These are phyloP conservation scores for Sporothrix dimorphospora DNA, from an alignment of 2,329 filamentous ascomycete species.

Conservation along the genomic window DNA sequence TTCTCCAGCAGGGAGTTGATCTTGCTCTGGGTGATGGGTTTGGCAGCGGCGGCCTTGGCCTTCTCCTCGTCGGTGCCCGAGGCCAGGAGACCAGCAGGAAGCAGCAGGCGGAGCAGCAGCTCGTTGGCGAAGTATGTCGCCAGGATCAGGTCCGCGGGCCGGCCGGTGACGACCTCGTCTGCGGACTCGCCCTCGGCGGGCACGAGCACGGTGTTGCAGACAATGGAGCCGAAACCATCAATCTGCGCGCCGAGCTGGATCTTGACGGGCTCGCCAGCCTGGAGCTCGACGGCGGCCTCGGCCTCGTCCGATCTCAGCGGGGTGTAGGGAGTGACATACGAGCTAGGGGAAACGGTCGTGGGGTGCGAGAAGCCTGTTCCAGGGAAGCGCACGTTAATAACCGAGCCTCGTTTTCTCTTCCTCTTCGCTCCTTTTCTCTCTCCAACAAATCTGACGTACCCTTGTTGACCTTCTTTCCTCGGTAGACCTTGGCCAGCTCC, in stretches of 20 bases:
- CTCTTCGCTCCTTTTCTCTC: background rate
- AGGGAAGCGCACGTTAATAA: background rate
- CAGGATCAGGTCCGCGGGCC: conserved; percentile 82
- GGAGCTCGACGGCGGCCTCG: conserved; percentile 78
- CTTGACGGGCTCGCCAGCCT: conserved; percentile 88
- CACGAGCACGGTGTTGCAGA: conserved; percentile 89
- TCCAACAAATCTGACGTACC: conserved; percentile 51
- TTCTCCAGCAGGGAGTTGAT: conserved; percentile 90
- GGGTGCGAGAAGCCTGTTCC: conserved; percentile 83
- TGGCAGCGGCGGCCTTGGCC: conserved; percentile 82
- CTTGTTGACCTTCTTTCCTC: conserved; percentile 96
- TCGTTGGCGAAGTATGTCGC: conserved; percentile 97
- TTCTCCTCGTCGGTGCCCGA: conserved; percentile 91
- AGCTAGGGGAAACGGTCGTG: conserved; percentile 90
- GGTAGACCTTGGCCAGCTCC: conserved; percentile 93
- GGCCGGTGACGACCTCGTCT: conserved; percentile 69
- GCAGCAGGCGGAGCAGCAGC: conserved; percentile 84
- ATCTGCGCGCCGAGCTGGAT: conserved; percentile 99
- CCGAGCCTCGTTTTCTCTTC: background rate
- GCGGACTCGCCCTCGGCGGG: conserved; percentile 59
- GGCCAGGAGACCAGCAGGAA: conserved; percentile 85
- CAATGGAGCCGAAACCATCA: conserved; percentile 90
- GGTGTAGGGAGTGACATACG: conserved; percentile 95
- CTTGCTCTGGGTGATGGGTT: conserved; percentile 80
- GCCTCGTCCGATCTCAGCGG: conserved; percentile 83